Evolutionary conservation across 148 eudicot species (phyloP).

Genomic region (Heliamphora exappendiculata): DNA sequence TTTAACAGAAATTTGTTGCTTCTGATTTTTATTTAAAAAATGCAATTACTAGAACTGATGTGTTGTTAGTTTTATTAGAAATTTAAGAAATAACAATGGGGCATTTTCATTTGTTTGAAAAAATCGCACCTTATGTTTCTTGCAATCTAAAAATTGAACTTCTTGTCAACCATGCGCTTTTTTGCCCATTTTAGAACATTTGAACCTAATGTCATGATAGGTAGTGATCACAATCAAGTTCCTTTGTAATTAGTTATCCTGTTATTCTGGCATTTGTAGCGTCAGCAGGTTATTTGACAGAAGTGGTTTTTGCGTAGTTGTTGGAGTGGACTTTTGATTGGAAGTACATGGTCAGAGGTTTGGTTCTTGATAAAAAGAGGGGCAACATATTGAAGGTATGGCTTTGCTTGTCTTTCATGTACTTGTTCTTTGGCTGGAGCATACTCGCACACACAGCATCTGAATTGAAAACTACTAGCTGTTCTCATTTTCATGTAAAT

Average conservation of each 20-base stretch:
- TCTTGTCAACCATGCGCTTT: background rate
- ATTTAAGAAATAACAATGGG: background rate
- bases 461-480: background rate
- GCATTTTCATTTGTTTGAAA: background rate
- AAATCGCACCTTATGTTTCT: background rate
- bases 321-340: slow-evolving; percentile 87
- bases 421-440: background rate
- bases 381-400: slow-evolving; percentile 93
- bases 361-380: slow-evolving; percentile 93
- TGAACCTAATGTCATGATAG: background rate
- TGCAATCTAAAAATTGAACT: background rate
- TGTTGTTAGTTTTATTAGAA: background rate
- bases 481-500: background rate
- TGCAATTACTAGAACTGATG: background rate
- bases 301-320: slow-evolving; percentile 42
- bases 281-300: slow-evolving; percentile 9
- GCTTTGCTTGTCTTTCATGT: background rate
- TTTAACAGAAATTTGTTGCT: background rate
- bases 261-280: slow-evolving; percentile 9
- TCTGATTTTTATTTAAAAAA: background rate
- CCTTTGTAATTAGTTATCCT: background rate
- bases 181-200: background rate
- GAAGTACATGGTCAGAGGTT: slow-evolving; percentile 96
- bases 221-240: background rate
- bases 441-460: background rate